A percentile compares a stretch with the other conserved stretches of the same genome.
phyloP scores from a whole-genome alignment of 139 green algal species.

The Chlamydomonas sphaeroides region DNA sequence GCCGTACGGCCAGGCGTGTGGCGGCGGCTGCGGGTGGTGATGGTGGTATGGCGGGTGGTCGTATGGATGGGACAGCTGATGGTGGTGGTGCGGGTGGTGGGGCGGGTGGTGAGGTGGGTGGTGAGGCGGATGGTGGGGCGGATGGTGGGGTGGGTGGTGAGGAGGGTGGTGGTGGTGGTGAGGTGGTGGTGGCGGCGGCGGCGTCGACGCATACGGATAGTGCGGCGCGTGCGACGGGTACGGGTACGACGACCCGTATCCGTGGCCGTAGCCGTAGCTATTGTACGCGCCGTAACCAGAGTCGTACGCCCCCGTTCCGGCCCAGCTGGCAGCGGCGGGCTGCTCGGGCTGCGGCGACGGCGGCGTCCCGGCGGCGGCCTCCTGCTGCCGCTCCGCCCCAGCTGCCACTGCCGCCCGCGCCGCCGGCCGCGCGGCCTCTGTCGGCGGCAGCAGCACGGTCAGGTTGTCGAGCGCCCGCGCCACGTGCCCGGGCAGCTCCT shows the following conservation, averaged over 20 bases:
- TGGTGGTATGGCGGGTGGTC: no score
- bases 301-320: no score
- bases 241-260: no score
- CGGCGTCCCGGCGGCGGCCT: no score
- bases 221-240: background rate
- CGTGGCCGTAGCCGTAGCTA: background rate
- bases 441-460: constrained; percentile 20
- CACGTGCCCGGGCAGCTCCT: constrained; percentile 19
- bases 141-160: background rate
- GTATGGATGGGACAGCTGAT: background rate
- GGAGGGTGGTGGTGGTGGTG: background rate
- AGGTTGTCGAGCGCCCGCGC: constrained; percentile 10
- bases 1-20: background rate
- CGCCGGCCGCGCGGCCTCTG: background rate
- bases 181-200: background rate
- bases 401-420: background rate
- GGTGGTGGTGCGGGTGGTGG: background rate
- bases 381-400: background rate
- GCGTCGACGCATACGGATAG: background rate
- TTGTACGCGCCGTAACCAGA: no score
- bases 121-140: no score
- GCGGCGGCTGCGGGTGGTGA: background rate
- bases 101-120: background rate
- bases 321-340: background rate
- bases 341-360: no score